phyloP scores from a whole-genome alignment of 352 stramenopile genomes.

The Nothophytophthora sp. region DNA sequence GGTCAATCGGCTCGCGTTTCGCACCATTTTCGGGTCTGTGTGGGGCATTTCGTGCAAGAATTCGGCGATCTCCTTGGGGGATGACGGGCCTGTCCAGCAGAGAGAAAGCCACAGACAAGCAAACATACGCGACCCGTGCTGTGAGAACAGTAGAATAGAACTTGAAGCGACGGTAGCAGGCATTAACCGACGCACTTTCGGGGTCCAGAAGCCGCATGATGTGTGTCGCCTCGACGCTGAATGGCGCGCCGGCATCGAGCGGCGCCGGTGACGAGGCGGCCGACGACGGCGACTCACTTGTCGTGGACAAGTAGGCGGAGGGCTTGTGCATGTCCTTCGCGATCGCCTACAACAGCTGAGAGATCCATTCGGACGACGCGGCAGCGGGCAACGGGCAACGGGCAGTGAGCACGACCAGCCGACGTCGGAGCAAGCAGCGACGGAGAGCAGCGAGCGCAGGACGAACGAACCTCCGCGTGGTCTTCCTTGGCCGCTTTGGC shows the following conservation, averaged over 20 bases:
- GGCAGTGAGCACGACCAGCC: too few species aligned
- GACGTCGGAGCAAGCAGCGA: too few species aligned
- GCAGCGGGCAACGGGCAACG: too few species aligned
- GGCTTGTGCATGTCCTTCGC: too few species aligned
- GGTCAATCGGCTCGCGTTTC: background rate
- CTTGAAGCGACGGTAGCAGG: background rate
- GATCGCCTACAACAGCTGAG: too few species aligned
- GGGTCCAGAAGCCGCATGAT: slow-evolving; percentile 47
- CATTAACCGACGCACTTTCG: slow-evolving; percentile 32
- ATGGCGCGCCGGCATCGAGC: background rate
- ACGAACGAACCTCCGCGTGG: too few species aligned
- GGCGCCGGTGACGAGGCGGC: background rate
- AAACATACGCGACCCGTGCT: background rate
- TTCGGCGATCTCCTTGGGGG: slow-evolving; percentile 58
- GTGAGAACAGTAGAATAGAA: background rate
- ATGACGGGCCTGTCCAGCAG: slow-evolving; percentile 27
- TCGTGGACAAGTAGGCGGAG: too few species aligned
- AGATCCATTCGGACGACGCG: too few species aligned
- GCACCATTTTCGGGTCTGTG: slow-evolving; percentile 67
- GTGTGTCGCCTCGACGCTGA: slow-evolving; percentile 22
- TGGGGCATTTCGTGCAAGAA: slow-evolving; percentile 70
- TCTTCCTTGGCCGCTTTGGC: too few species aligned
- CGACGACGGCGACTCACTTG: slow-evolving; percentile 7
- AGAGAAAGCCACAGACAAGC: too few species aligned
- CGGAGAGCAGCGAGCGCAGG: too few species aligned